phyloP scores from a whole-genome alignment of 139 green algal species.

The Chloropicon primus region DNA sequence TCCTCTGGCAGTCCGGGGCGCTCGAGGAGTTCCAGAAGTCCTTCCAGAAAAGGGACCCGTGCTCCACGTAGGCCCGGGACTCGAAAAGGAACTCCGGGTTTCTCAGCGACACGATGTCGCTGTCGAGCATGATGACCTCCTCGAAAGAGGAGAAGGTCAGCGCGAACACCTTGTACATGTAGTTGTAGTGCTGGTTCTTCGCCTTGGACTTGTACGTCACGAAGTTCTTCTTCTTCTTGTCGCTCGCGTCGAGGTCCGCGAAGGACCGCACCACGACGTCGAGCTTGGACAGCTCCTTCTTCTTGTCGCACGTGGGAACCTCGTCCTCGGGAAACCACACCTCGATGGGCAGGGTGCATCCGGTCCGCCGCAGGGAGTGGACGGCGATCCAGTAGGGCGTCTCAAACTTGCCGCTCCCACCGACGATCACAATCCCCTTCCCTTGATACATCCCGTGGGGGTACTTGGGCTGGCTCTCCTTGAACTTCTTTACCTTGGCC shows the following conservation, averaged over 20 bases:
- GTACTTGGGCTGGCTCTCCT: neutral
- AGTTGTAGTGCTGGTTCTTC: neutral
- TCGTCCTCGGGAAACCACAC: slow-evolving; percentile 10
- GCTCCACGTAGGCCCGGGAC: neutral
- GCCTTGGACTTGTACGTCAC: neutral
- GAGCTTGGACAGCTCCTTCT: slow-evolving; percentile 2
- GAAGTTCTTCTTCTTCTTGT: neutral
- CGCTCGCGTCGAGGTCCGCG: neutral
- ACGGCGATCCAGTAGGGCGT: slow-evolving; percentile 7
- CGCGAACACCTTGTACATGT: neutral
- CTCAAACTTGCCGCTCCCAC: slow-evolving; percentile 3
- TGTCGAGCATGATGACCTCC: neutral
- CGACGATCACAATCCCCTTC: slow-evolving; percentile 13
- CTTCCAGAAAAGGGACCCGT: neutral
- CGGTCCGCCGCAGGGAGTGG: neutral
- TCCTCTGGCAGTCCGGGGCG: neutral
- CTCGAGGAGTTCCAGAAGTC: neutral
- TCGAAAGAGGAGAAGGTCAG: neutral
- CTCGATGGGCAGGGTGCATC: slow-evolving; percentile 8
- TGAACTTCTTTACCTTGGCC: neutral
- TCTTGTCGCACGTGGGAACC: neutral
- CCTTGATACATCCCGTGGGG: neutral
- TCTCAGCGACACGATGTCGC: neutral
- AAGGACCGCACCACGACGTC: slow-evolving; percentile 4
- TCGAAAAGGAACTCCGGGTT: neutral